Conservation (phyloP, 257 asterid genomes). For the Agastache rugosa region DNA sequence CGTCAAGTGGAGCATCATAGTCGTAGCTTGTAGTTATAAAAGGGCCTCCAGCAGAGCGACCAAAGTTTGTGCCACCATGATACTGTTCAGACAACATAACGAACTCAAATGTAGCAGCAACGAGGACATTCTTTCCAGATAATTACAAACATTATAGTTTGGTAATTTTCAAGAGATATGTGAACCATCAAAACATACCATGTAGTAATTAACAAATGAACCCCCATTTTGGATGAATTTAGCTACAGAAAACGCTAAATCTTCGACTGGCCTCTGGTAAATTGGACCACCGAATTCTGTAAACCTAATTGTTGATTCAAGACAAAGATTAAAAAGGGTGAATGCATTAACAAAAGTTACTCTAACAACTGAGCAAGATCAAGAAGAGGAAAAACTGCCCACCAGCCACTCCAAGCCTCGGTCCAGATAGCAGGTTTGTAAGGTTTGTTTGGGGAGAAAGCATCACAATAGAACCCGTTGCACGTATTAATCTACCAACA, state of each 20-base stretch:
- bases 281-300: slow-evolving; percentile 87
- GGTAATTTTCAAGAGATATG: neutral
- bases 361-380: neutral
- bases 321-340: slow-evolving; percentile 31
- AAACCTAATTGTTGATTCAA: slow-evolving; percentile 57
- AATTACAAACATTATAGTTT: neutral
- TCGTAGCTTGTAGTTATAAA: slow-evolving; percentile 92
- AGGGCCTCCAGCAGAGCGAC: slow-evolving; percentile 95
- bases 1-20: slow-evolving; percentile 93
- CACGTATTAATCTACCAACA: slow-evolving; percentile 83
- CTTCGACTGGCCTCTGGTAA: slow-evolving; percentile 89
- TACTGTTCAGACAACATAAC: slow-evolving; percentile 45
- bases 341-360: neutral
- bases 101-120: neutral
- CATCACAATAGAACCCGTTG: slow-evolving; percentile 92
- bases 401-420: slow-evolving; percentile 99
- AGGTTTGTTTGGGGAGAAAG: slow-evolving; percentile 86
- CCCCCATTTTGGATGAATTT: slow-evolving; percentile 92
- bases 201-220: slow-evolving; percentile 88
- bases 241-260: slow-evolving; percentile 93
- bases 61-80: slow-evolving; percentile 97
- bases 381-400: slow-evolving; percentile 1
- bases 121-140: neutral
- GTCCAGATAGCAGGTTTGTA: slow-evolving; percentile 97
- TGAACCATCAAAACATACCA: slow-evolving; percentile 57